Conservation (phyloP, 2,329 filamentous ascomycete species). For the Nannizziopsis arthrosporioides region DNA sequence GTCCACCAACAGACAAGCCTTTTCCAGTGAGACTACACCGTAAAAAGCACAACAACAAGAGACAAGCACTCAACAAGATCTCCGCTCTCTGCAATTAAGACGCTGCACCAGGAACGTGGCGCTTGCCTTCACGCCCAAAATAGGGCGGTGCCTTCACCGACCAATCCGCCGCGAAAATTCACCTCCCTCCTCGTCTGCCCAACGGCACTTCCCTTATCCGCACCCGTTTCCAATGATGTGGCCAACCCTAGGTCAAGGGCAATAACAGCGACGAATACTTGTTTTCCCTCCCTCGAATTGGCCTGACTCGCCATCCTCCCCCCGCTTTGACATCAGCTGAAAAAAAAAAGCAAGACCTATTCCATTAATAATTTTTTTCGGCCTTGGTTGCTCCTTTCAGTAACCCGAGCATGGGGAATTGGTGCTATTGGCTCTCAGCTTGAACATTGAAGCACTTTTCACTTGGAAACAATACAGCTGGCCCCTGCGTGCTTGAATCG, state of each 20-base stretch:
- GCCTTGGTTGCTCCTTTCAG: not conserved
- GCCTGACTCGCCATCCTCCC: not conserved
- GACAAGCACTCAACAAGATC: conserved; percentile 3
- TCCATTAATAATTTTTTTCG: not conserved
- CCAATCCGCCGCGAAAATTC: conserved; percentile 1
- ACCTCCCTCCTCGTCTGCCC: conserved; percentile 5
- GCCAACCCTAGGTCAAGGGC: conserved; percentile 1
- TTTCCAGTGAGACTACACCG: not conserved
- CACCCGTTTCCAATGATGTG: conserved; percentile 8
- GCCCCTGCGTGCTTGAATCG: conserved; percentile 8
- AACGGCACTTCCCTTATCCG: not conserved
- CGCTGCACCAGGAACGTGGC: conserved; percentile 11
- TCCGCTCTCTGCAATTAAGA: not conserved
- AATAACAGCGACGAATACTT: not conserved
- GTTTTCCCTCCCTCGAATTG: not conserved
- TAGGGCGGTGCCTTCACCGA: not conserved
- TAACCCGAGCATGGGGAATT: not conserved
- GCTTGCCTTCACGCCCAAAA: not conserved
- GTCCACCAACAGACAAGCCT: conserved; percentile 6
- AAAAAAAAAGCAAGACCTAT: not conserved
- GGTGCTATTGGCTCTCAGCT: not conserved
- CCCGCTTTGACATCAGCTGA: not conserved
- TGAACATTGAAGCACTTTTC: not conserved
- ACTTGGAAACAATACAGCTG: conserved; percentile 2
- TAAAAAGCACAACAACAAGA: not conserved